Percentiles rank a stretch among this genome's conserved stretches.
Conservation (phyloP, 2,329 filamentous ascomycete genomes). For the Penicillium sp. region DNA sequence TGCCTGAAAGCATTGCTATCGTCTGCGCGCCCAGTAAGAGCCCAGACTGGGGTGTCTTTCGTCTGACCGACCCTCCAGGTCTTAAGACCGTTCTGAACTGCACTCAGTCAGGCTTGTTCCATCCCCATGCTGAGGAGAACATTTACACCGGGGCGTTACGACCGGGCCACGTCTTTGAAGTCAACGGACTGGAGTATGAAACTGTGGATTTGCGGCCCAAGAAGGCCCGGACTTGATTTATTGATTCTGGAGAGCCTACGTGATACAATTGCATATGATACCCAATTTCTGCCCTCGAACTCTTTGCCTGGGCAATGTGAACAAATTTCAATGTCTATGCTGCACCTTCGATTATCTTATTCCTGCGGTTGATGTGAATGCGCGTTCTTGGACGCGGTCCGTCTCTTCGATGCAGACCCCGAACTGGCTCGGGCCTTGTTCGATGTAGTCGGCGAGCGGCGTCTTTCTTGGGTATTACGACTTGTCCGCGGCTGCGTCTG, state of each 20-base stretch:
- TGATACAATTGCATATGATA: constrained; percentile 23
- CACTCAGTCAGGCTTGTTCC: constrained; percentile 76
- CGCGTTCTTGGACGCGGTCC: constrained; percentile 7
- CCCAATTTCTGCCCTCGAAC: constrained; percentile 6
- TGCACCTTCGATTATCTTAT: not conserved
- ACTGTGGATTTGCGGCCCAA: constrained; percentile 62
- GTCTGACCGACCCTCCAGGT: constrained; percentile 89
- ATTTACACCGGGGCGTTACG: constrained; percentile 75
- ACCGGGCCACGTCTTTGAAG: constrained; percentile 72
- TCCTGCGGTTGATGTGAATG: constrained; percentile 6
- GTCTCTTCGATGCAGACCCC: constrained; percentile 23
- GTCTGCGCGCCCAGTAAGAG: constrained; percentile 85
- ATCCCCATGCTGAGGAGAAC: constrained; percentile 70
- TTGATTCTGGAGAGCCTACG: constrained; percentile 4
- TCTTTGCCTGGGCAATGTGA: not conserved
- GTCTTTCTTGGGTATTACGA: constrained; percentile 8
- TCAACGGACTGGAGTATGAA: constrained; percentile 65
- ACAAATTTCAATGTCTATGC: not conserved
- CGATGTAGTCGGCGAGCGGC: constrained; percentile 22
- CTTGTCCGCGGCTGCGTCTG: not conserved
- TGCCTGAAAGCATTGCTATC: constrained; percentile 94
- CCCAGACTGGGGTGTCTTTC: constrained; percentile 82
- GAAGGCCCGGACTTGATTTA: constrained; percentile 11
- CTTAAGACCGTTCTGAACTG: constrained; percentile 83
- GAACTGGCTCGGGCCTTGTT: constrained; percentile 13